Evolutionary conservation across 345 rosid species (phyloP).

Genomic region (Fremontodendron californicum): DNA sequence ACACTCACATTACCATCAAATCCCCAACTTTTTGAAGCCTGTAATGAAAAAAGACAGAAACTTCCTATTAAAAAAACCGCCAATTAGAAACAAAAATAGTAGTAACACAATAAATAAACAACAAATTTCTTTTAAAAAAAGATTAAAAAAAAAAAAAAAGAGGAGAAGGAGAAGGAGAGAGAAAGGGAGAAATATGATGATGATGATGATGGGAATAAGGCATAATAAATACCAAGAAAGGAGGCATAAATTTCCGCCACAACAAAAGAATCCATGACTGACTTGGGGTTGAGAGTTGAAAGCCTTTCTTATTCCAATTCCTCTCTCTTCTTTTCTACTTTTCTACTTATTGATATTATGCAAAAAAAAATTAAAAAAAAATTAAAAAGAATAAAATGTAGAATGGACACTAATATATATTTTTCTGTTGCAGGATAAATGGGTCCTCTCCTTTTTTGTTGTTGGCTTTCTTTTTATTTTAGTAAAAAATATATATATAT

Average conservation of each 20-base stretch:
- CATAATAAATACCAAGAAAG: slow-evolving; percentile 7
- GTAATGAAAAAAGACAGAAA: neutral
- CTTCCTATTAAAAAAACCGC: neutral
- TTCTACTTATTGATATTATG: neutral
- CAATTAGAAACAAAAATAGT: neutral
- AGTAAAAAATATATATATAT: too few species aligned
- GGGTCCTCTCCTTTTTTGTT: too few species aligned
- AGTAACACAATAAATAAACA: neutral
- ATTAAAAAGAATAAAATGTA: neutral
- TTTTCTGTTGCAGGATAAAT: too few species aligned
- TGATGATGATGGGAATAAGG: neutral
- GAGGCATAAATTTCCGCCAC: slow-evolving; percentile 2
- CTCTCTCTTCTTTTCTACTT: neutral
- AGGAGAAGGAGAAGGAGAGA: neutral
- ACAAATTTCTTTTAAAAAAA: neutral
- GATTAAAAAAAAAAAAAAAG: neutral
- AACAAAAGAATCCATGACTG: slow-evolving; percentile 9
- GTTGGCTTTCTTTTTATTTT: too few species aligned
- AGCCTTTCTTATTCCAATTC: neutral
- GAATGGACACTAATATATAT: too few species aligned
- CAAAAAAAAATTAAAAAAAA: too few species aligned
- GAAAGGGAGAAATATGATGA: neutral
- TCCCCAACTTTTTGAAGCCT: slow-evolving; percentile 10
- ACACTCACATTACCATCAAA: slow-evolving; percentile 15
- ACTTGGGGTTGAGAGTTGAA: neutral